Evolutionary conservation across 129 eudicot genomes (phyloP).

Genomic region (Scalesia atractyloides): DNA sequence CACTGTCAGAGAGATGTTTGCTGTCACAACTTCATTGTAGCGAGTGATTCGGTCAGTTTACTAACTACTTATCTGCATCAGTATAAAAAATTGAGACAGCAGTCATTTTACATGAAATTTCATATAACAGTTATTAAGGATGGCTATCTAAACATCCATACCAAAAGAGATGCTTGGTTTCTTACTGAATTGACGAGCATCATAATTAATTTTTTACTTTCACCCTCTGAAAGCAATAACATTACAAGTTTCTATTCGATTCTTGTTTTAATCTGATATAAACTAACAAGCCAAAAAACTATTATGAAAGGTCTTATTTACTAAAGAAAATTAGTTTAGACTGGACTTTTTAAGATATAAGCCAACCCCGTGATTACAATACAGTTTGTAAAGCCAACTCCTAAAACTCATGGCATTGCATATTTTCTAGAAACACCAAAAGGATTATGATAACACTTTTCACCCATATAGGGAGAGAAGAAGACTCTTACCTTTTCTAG

Average conservation of each 20-base stretch:
- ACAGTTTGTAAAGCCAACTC: constrained; percentile 5
- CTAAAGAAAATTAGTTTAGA: not conserved
- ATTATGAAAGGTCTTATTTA: not conserved
- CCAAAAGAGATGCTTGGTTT: not conserved
- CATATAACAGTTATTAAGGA: constrained; percentile 1
- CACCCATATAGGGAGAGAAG: constrained; percentile 1
- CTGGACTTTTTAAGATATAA: not conserved
- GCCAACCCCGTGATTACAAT: not conserved
- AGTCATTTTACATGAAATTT: not conserved
- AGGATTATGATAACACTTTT: not conserved
- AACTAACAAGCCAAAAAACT: not conserved
- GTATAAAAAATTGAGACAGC: too few relatives aligned
- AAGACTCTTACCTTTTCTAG: constrained; percentile 51
- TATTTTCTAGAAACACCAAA: constrained; percentile 20
- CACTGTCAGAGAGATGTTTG: not conserved
- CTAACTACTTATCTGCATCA: too few relatives aligned
- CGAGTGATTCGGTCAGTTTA: not conserved
- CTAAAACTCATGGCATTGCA: constrained; percentile 3
- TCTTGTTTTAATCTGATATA: not conserved
- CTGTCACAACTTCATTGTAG: not conserved
- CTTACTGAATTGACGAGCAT: too few relatives aligned
- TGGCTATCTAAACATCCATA: not conserved
- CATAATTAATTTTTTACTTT: not conserved
- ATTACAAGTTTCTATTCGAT: not conserved
- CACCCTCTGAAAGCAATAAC: constrained; percentile 3